These are phyloP conservation scores for Musa acuminata DNA, from an alignment of 176 grass and related monocot species.

Conservation along the genomic window DNA sequence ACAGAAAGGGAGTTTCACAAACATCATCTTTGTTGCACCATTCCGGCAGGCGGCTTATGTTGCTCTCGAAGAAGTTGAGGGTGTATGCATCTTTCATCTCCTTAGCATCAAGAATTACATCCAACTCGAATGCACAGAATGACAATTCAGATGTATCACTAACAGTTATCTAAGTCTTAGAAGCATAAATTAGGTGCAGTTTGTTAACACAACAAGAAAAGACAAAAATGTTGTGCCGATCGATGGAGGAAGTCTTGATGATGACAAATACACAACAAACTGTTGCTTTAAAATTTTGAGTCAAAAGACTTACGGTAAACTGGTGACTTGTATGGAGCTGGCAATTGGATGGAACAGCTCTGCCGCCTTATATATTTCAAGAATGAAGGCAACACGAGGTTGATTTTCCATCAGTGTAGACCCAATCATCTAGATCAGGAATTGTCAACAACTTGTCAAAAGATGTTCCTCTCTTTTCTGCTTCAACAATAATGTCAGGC, in stretches of 20 bases:
- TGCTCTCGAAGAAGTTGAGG: constrained; percentile 76
- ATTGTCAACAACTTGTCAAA: constrained; percentile 79
- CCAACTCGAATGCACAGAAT: too few relatives aligned
- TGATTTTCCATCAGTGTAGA: constrained; percentile 82
- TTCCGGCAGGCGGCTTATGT: constrained; percentile 49
- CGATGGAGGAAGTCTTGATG: too few relatives aligned
- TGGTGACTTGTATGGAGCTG: constrained; percentile 66
- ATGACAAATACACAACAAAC: too few relatives aligned
- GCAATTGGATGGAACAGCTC: constrained; percentile 60
- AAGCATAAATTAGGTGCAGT: too few relatives aligned
- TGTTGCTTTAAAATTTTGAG: too few relatives aligned
- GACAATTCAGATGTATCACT: too few relatives aligned
- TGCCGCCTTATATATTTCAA: constrained; percentile 97
- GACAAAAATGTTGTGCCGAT: too few relatives aligned
- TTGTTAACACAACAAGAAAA: too few relatives aligned
- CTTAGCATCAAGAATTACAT: background rate
- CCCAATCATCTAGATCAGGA: constrained; percentile 79
- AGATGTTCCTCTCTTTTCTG: constrained; percentile 66
- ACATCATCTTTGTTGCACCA: constrained; percentile 92
- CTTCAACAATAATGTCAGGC: constrained; percentile 77
- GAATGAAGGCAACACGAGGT: constrained; percentile 70
- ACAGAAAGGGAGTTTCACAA: constrained; percentile 70
- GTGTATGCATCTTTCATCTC: constrained; percentile 95
- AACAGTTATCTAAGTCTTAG: too few relatives aligned
- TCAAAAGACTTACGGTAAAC: constrained; percentile 48